Evolutionary conservation across 2,329 filamentous ascomycete species (phyloP).

Genomic region (Neospermospora avenae): DNA sequence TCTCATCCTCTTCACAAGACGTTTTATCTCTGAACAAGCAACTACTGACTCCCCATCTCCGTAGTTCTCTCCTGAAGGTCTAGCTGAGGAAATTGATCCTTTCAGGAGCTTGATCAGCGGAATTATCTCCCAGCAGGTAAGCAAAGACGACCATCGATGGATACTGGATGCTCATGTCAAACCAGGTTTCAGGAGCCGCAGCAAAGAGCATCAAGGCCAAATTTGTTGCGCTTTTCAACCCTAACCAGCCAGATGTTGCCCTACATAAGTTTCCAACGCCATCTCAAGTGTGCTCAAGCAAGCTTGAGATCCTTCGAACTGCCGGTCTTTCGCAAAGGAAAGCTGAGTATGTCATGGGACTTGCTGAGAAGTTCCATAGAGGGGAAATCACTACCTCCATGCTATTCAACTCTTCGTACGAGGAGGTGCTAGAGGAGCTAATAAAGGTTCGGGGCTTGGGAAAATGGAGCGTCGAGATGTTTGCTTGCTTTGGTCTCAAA

Average conservation of each 20-base stretch:
- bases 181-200: constrained; percentile 79
- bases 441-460: constrained; percentile 85
- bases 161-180: neutral
- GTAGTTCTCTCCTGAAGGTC: constrained; percentile 78
- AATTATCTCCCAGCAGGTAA: constrained; percentile 84
- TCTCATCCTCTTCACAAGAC: too few species aligned
- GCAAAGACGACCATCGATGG: neutral
- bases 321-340: constrained; percentile 92
- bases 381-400: constrained; percentile 75
- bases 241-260: constrained; percentile 35
- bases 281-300: constrained; percentile 60
- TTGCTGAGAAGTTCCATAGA: constrained; percentile 74
- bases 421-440: constrained; percentile 77
- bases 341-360: constrained; percentile 86
- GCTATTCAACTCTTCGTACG: constrained; percentile 76
- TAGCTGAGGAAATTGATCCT: constrained; percentile 84
- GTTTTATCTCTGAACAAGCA: too few species aligned
- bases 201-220: constrained; percentile 85
- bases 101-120: constrained; percentile 80
- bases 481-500: constrained; percentile 93
- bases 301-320: constrained; percentile 68
- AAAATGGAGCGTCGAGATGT: constrained; percentile 95
- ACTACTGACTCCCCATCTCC: too few species aligned
- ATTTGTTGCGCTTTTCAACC: constrained; percentile 70
- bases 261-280: constrained; percentile 67